Evolutionary conservation across 2,329 filamentous ascomycete species (phyloP), one percentile per base, ranked within the genome.

Genomic region (Teratosphaeria viscida): DNA sequence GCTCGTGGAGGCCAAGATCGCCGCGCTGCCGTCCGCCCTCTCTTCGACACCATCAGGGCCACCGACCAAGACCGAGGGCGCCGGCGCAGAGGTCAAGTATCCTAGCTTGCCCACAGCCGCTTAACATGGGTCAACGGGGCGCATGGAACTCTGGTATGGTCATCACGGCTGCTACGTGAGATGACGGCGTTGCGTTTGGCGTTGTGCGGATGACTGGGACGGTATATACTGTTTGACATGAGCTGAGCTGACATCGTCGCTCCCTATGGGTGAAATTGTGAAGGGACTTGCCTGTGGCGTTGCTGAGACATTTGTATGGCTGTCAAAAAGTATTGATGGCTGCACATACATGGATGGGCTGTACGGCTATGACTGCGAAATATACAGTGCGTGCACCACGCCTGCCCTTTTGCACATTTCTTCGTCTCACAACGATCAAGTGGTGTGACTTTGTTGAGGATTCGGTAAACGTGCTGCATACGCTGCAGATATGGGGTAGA

Each of bases 1-100:
- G 57, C 27, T 59, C 39, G 59, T 59, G 16, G 52, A 59, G 53
- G 57, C 57, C 32, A 56, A 37, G 57, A 59, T 61, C 16, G 59
- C 57, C 14, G 60, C 54, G 10, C 58, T 43, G 19, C 43, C 43
- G 10, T 19, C 43, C 23, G 32, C 43, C 32, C 54, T n/a, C 8
- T 23, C 54, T 16, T 35, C 27, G 14, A 35, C 26, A n/a, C 49
- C 52, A 54, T 26, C 35, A 11, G 49, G 57, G 52, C 16, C 53
- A 7, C 55, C 43, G 47, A 19, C 23, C 2, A 49, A 23, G 43
- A n/a, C 8, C 43, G 43, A 54, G 53, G 12, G 53, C n/a, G 23
- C 16, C 32, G 32, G 16, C 5, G 32, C 23, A 7, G 57, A 61
- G 11, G 61, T 63, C 29, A 62, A 61, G 52, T 63, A 63, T 56